phyloP scores from a whole-genome alignment of 2,329 filamentous ascomycete genomes.

The Fusarium dlaminii region DNA sequence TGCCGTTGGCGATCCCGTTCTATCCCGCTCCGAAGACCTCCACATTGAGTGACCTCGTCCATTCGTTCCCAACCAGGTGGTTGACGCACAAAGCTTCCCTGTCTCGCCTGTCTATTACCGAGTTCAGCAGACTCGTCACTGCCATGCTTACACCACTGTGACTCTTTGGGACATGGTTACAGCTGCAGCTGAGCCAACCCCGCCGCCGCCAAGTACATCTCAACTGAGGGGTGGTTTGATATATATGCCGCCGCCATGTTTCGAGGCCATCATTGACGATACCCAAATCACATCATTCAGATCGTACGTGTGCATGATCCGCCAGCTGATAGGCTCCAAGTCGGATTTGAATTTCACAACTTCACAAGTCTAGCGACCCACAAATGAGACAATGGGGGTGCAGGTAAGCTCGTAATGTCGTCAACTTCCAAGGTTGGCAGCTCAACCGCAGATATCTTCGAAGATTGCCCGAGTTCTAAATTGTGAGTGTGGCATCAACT shows the following conservation, averaged over 20 bases:
- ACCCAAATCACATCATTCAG: conserved; percentile 41
- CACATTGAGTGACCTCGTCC: conserved; percentile 31
- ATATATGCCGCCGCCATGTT: conserved; percentile 39
- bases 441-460: conserved; percentile 16
- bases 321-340: conserved; percentile 35
- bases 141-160: conserved; percentile 30
- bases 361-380: conserved; percentile 27
- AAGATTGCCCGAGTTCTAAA: conserved; percentile 1
- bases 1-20: conserved; percentile 40
- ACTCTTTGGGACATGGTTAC: conserved; percentile 33
- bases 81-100: conserved; percentile 37
- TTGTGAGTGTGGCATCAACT: conserved; percentile 38
- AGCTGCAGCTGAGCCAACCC: conserved; percentile 22
- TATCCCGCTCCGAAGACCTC: conserved; percentile 39
- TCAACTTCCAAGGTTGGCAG: conserved; percentile 32
- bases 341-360: conserved; percentile 19
- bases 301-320: conserved; percentile 39
- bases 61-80: conserved; percentile 40
- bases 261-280: conserved; percentile 35
- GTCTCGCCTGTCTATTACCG: conserved; percentile 30
- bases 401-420: conserved; percentile 26
- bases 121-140: conserved; percentile 32
- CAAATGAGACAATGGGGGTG: conserved; percentile 25
- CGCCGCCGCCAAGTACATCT: conserved; percentile 28
- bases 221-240: conserved; percentile 35